These are phyloP conservation scores for Teratosphaeria gauchensis DNA, from an alignment of 2,329 filamentous ascomycete species.

Conservation along the genomic window DNA sequence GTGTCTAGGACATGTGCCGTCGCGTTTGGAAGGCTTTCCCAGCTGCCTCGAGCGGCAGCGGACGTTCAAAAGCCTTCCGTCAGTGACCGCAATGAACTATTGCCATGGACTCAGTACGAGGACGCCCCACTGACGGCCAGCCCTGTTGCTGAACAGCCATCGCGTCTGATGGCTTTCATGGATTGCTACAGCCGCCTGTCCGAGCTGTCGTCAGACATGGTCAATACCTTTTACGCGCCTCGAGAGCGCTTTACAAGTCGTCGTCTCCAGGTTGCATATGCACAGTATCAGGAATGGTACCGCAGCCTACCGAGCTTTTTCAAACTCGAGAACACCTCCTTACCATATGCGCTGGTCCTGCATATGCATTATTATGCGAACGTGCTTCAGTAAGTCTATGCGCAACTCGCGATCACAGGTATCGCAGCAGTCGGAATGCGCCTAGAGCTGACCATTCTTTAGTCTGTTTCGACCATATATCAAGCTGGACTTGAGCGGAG, in stretches of 20 bases:
- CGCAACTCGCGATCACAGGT: neutral
- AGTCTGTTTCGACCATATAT: conserved; percentile 63
- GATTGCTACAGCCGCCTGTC: conserved; percentile 59
- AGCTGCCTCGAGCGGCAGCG: conserved; percentile 40
- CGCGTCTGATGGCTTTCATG: conserved; percentile 39
- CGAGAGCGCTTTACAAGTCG: conserved; percentile 54
- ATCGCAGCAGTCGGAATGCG: neutral
- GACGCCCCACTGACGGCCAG: conserved; percentile 33
- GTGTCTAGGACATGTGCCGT: conserved; percentile 34
- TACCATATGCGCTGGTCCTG: conserved; percentile 61
- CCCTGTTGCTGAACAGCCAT: conserved; percentile 57
- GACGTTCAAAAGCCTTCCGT: conserved; percentile 38
- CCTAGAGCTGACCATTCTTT: conserved; percentile 40
- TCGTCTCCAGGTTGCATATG: conserved; percentile 55
- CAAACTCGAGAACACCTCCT: conserved; percentile 57
- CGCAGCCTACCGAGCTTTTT: conserved; percentile 55
- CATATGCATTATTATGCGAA: conserved; percentile 29
- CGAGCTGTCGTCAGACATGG: conserved; percentile 61
- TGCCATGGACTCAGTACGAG: conserved; percentile 29
- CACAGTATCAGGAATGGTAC: conserved; percentile 63
- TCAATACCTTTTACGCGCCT: conserved; percentile 64
- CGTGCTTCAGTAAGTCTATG: conserved; percentile 49
- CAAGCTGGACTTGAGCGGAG: conserved; percentile 49
- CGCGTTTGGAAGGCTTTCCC: conserved; percentile 37
- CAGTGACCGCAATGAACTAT: conserved; percentile 20